Evolutionary conservation across 225 moss, liverwort and hornwort species (phyloP).

Genomic region (Lunularia cruciata): DNA sequence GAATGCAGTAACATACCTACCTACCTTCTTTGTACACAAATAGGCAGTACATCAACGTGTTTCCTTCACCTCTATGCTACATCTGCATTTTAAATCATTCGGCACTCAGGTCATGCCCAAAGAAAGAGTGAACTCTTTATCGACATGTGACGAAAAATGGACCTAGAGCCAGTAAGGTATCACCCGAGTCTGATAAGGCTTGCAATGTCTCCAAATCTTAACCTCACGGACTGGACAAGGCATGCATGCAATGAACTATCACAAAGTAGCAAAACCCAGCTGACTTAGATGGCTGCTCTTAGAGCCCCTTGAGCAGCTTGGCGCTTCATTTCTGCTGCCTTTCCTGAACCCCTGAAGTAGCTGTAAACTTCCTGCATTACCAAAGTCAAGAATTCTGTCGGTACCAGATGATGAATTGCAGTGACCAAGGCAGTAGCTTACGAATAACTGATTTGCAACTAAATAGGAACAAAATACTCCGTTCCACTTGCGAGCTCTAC

Average conservation of each 20-base stretch:
- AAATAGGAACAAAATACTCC: not conserved
- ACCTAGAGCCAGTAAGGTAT: constrained; percentile 21
- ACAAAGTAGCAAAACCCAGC: not conserved
- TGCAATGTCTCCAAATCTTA: constrained; percentile 6
- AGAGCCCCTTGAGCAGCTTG: constrained; percentile 74
- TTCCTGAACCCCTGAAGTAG: constrained; percentile 92
- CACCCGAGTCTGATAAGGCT: constrained; percentile 12
- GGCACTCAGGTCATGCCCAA: constrained; percentile 16
- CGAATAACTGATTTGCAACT: too few species aligned
- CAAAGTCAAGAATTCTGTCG: not conserved
- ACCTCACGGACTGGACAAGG: constrained; percentile 14
- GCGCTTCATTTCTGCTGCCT: constrained; percentile 79
- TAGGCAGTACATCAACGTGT: constrained; percentile 17
- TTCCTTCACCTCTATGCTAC: constrained; percentile 34
- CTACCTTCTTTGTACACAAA: constrained; percentile 33
- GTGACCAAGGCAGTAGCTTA: not conserved
- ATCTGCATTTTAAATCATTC: constrained; percentile 31
- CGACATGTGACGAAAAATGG: constrained; percentile 6
- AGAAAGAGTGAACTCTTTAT: constrained; percentile 7
- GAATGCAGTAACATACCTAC: constrained; percentile 27
- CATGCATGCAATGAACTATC: constrained; percentile 12
- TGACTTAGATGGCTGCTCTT: constrained; percentile 67
- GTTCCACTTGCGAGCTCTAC: not conserved
- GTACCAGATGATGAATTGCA: not conserved
- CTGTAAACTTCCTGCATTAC: constrained; percentile 69